phyloP scores from a whole-genome alignment of 192 early-diverging fungal genomes.

The Dimargaris cristalligena region DNA sequence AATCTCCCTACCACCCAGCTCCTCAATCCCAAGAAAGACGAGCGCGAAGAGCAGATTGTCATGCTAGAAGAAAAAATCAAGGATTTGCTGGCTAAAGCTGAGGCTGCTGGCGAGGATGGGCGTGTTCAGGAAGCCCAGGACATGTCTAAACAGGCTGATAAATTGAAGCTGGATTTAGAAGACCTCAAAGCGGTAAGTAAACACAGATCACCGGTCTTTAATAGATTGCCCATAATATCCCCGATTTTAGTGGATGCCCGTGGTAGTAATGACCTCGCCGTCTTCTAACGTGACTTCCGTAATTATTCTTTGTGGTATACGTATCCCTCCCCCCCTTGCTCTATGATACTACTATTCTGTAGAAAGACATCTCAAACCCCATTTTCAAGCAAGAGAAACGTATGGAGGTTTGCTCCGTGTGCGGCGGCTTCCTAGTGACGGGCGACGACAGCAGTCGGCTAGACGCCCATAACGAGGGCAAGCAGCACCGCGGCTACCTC shows the following conservation, averaged over 20 bases:
- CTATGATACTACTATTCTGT: too few species aligned
- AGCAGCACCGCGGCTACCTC: constrained; percentile 70
- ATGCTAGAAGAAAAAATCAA: constrained; percentile 69
- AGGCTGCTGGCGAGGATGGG: constrained; percentile 58
- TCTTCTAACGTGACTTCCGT: too few species aligned
- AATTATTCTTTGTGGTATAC: too few species aligned
- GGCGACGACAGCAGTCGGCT: constrained; percentile 67
- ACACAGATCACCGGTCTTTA: too few species aligned
- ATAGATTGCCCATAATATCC: too few species aligned
- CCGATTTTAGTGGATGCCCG: too few species aligned
- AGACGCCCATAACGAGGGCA: constrained; percentile 67
- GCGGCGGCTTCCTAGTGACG: constrained; percentile 66
- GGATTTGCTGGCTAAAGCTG: constrained; percentile 39
- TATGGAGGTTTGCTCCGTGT: constrained; percentile 69
- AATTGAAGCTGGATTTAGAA: constrained; percentile 42
- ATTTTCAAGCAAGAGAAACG: constrained; percentile 53
- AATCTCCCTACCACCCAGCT: constrained; percentile 23
- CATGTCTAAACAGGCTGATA: constrained; percentile 45
- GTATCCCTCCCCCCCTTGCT: too few species aligned
- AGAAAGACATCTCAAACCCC: constrained; percentile 21
- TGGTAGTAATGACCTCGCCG: too few species aligned
- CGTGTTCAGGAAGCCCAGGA: constrained; percentile 52
- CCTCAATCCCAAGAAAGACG: constrained; percentile 45
- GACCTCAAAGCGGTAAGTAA: constrained; percentile 34
- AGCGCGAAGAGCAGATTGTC: constrained; percentile 64